Evolutionary conservation across 75 land plant species (phyloP), one percentile per base, ranked within the genome.

Genomic region (Pinus taeda): DNA sequence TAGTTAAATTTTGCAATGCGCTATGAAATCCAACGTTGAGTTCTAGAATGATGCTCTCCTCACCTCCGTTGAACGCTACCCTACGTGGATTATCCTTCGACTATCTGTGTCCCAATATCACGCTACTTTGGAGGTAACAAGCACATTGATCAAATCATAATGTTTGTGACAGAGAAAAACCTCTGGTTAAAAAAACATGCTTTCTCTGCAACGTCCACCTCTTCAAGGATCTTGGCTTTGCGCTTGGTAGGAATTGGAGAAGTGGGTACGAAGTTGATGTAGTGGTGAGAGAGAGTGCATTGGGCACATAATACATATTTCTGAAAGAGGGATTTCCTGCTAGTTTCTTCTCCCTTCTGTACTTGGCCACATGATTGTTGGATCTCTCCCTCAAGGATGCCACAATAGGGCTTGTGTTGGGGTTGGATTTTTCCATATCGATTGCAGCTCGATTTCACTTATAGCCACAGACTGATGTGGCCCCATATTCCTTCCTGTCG

Each of bases 311-410:
- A 80, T 94, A 94, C 69, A 94, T 92, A 78, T 94, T 93, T 63
- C 94, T 78, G 81, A 92, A 94, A 1, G 94, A 92, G 42, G 91
- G 85, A 82, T 91, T 81, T 4, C 89, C 97, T 3, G 93, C 85
- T 56, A 94, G 64, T 17, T 84, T 72, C 77, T 94, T 94, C 80
- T 92, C 94, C 59, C 87, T 79, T 53, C 97, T 74, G 84, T 94
- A 92, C 87, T 94, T 94, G 36, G 97, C 97, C 76, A 94, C 97
- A 94, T 94, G 92, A 4, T 75, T 76, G 76, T 94, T 94, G 64
- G 94, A 88, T 1, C 85, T 42, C 60, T 94, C 85, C 55, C 97
- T 39, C 22, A 94, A 78, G 4, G 83, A 85, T 14, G 92, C 88
- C 63, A 94, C 97, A 18, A 92, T 89, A 3, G 74, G 60, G 15